Evolutionary conservation across 305 asterid genomes (phyloP).

Genomic region (Rubia tinctorum): DNA sequence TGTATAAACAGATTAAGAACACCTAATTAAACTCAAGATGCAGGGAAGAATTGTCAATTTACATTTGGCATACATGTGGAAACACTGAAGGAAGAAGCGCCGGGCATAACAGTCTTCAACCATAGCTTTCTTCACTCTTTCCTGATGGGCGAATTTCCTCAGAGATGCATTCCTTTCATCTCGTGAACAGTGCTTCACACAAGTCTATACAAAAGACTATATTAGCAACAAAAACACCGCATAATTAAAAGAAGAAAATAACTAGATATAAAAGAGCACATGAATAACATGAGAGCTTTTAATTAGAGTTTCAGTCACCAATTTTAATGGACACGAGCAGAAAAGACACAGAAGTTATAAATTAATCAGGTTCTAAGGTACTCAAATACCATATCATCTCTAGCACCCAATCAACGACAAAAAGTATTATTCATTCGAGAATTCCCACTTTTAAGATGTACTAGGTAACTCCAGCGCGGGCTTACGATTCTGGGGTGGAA

Average conservation of each 20-base stretch:
- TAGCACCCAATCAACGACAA: no score
- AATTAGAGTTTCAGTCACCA: constrained; percentile 68
- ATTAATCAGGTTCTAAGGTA: constrained; percentile 3
- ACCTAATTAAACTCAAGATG: neutral
- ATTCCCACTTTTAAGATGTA: no score
- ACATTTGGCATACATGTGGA: no score
- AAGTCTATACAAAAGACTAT: constrained; percentile 47
- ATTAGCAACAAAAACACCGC: neutral
- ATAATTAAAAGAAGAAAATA: constrained; percentile 7
- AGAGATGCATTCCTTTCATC: constrained; percentile 72
- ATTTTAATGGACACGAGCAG: constrained; percentile 32
- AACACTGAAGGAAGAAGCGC: no score
- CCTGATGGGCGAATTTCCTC: constrained; percentile 55
- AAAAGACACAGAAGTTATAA: neutral
- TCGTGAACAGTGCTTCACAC: constrained; percentile 80
- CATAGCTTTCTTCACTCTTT: no score
- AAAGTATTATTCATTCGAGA: no score
- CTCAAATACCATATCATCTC: neutral
- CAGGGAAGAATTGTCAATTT: neutral
- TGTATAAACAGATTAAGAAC: constrained; percentile 14
- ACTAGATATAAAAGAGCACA: constrained; percentile 35
- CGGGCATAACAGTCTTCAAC: no score
- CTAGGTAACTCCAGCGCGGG: no score
- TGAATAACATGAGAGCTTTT: constrained; percentile 97
- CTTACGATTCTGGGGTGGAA: no score